Evolutionary conservation across 306 rosid species (phyloP).

Genomic region (Pueraria montana): DNA sequence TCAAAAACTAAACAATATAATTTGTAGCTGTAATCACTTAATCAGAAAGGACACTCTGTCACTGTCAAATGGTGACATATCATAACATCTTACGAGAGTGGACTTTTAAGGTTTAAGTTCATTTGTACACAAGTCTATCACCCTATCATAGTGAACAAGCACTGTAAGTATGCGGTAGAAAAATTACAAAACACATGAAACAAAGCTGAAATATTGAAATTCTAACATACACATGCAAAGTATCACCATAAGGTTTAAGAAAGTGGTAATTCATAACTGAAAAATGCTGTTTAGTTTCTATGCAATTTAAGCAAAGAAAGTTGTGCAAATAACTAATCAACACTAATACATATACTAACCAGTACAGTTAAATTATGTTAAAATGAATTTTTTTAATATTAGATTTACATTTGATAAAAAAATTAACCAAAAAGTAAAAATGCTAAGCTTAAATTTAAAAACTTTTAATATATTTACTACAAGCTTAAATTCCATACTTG

Average conservation of each 20-base stretch:
- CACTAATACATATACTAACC: conserved; percentile 4
- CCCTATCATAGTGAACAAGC: conserved; percentile 25
- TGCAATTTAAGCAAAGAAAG: conserved; percentile 25
- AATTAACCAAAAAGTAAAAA: neutral
- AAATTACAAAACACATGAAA: conserved; percentile 27
- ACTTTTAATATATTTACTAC: neutral
- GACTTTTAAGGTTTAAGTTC: conserved; percentile 23
- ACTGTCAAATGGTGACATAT: conserved; percentile 12
- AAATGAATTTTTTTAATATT: neutral
- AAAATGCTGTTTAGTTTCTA: conserved; percentile 9
- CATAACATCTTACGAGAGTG: conserved; percentile 16
- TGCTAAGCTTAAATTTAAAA: conserved; percentile 25
- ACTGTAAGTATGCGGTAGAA: neutral
- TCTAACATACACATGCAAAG: conserved; percentile 21
- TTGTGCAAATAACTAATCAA: conserved; percentile 31
- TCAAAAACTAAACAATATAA: conserved; percentile 24
- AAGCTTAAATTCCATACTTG: conserved; percentile 20
- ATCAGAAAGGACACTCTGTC: conserved; percentile 36
- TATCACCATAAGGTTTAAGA: conserved; percentile 35
- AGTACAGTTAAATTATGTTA: neutral
- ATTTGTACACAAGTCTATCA: neutral
- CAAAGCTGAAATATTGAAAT: conserved; percentile 22
- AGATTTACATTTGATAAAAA: neutral
- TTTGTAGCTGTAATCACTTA: conserved; percentile 17
- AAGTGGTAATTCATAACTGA: conserved; percentile 24